Evolutionary conservation across 129 eudicot species (phyloP), one percentile per base, ranked within the genome.

Genomic region (Flaveria sonorensis): DNA sequence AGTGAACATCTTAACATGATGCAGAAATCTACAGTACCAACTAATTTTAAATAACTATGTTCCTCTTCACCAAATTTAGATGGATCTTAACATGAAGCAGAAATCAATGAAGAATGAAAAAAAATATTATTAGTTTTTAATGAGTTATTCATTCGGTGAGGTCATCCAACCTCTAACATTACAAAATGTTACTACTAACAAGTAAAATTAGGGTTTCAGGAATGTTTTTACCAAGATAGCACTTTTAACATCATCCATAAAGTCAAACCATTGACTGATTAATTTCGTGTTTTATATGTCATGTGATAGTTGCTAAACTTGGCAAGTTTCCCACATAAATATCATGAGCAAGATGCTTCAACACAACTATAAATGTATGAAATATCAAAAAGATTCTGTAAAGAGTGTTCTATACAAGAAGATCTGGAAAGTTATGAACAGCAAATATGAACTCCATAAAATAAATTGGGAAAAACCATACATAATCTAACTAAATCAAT

Each of bases 381-480:
- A 32, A 32, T 0, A 32, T 32, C 39, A 32, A 32, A 32, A 32
- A 32, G 39, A 32, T 4, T 32, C 39, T 32, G 6, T 26, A 73
- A 56, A 73, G 43, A 39, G 24, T 19, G 13, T 57, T 57, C 15
- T 21, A 55, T n/a, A 45, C 52, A 57, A 48, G 20, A 59, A 40
- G 76, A 83, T 83, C 80, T 59, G 7, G 13, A 14, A 13, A 57
- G 39, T 6, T 65, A 52, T 18, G 56, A 82, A 77, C 77, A 74
- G 13, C 26, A 39, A 77, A 12, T n/a, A 32, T 32, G 39, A 32
- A 32, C 39, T 32, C 39, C 39, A 32, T 11, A 74, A 10, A 55
- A 42, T 6, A 24, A 75, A 45, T 8, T 46, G 47, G 5, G 16
- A 39, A 43, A 13, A n/a, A 32, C 39, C 47, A 52, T n/a, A 52